A percentile compares a stretch with the other conserved stretches of the same genome.
Conservation (phyloP, 495 filamentous ascomycete genomes). For the Lophiostoma macrostomum region DNA sequence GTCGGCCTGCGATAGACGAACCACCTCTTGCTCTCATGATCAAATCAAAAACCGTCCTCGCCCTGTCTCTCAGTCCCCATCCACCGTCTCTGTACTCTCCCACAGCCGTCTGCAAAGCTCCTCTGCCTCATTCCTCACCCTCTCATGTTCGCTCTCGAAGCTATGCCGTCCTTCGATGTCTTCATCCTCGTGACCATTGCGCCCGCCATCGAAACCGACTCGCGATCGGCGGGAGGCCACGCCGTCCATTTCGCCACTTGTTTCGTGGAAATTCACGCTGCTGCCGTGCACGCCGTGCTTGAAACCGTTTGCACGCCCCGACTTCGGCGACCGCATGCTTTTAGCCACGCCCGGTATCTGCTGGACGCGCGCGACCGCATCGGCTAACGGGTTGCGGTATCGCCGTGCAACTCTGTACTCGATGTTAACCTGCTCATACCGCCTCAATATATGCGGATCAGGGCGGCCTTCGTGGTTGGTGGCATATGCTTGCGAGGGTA, state of each 20-base stretch:
- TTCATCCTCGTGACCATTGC: constrained; percentile 26
- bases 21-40: no score
- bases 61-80: constrained; percentile 31
- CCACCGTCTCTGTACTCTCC: constrained; percentile 30
- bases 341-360: constrained; percentile 45
- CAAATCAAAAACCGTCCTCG: no score
- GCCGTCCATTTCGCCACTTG: constrained; percentile 21
- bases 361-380: constrained; percentile 53
- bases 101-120: constrained; percentile 36
- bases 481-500: constrained; percentile 41
- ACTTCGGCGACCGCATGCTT: constrained; percentile 45
- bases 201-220: no score
- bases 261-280: constrained; percentile 28
- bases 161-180: constrained; percentile 27
- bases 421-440: constrained; percentile 60
- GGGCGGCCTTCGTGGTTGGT: constrained; percentile 38
- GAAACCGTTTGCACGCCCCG: constrained; percentile 23
- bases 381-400: constrained; percentile 62
- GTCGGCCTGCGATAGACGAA: no score
- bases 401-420: constrained; percentile 67
- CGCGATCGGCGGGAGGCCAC: not conserved
- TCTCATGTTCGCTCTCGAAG: constrained; percentile 27
- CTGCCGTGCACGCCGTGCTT: constrained; percentile 14
- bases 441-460: constrained; percentile 51
- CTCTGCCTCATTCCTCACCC: constrained; percentile 30